Evolutionary conservation across 768 basidiomycete genomes (phyloP).

Genomic region (Krasilnikovozyma curviuscula): DNA sequence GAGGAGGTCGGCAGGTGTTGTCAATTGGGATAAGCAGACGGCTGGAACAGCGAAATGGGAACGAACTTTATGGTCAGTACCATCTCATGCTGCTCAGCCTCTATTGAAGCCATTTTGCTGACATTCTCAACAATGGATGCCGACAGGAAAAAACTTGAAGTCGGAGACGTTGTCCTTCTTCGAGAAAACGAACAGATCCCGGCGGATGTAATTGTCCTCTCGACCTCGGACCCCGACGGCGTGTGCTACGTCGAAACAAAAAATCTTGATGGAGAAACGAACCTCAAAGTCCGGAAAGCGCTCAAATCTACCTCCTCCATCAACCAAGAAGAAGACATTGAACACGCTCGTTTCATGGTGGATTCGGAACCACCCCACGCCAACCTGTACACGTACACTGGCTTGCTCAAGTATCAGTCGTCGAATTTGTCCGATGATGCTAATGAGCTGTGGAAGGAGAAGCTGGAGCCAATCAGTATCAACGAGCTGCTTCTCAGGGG

Average conservation of each 20-base stretch:
- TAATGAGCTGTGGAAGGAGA: constrained; percentile 14
- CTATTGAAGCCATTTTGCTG: not conserved
- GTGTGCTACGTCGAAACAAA: constrained; percentile 94
- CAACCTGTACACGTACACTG: constrained; percentile 80
- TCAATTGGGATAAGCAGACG: constrained; percentile 56
- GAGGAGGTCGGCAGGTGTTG: constrained; percentile 38
- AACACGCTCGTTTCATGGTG: constrained; percentile 64
- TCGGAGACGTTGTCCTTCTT: constrained; percentile 82
- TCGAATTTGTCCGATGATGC: not conserved
- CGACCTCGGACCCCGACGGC: constrained; percentile 77
- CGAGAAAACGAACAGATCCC: constrained; percentile 91
- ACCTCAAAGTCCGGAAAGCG: constrained; percentile 68
- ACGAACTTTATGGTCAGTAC: constrained; percentile 51
- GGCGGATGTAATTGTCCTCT: constrained; percentile 69
- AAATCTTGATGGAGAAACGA: constrained; percentile 94
- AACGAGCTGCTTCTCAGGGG: constrained; percentile 85
- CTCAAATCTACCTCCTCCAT: constrained; percentile 57
- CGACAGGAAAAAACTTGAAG: constrained; percentile 74
- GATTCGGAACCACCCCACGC: constrained; percentile 88
- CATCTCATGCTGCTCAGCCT: not conserved
- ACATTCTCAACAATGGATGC: no score
- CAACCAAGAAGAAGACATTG: constrained; percentile 69
- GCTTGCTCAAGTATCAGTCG: constrained; percentile 46
- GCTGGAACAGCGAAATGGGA: constrained; percentile 72
- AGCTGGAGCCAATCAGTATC: constrained; percentile 42